A percentile compares a stretch with the other conserved stretches of the same genome.
Conservation (phyloP, 805 yeast genomes). For the Nakazawaea sp. region DNA sequence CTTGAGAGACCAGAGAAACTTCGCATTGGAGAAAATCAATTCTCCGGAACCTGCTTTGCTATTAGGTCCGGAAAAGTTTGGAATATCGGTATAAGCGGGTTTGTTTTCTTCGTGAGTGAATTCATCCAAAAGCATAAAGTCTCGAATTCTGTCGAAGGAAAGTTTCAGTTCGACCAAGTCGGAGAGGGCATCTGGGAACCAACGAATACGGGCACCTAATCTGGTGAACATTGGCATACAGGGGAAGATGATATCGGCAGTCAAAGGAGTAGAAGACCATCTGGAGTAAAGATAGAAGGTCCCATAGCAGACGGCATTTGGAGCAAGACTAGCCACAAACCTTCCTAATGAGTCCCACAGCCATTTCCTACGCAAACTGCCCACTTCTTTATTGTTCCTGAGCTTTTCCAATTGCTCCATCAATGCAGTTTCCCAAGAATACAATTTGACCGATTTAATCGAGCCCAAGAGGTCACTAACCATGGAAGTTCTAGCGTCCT, state of each 20-base stretch:
- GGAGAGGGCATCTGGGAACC: slow-evolving; percentile 40
- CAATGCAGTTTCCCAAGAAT: slow-evolving; percentile 68
- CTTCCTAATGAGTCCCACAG: slow-evolving; percentile 25
- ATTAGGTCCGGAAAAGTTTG: too few relatives aligned
- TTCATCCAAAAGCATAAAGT: slow-evolving; percentile 32
- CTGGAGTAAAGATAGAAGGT: slow-evolving; percentile 39
- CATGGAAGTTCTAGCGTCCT: slow-evolving; percentile 52
- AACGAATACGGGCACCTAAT: slow-evolving; percentile 38
- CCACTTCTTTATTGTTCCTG: slow-evolving; percentile 52
- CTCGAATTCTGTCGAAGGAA: slow-evolving; percentile 38
- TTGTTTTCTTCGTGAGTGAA: slow-evolving; percentile 26
- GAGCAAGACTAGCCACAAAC: slow-evolving; percentile 19
- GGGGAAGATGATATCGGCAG: slow-evolving; percentile 53
- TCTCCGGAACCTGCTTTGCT: too few relatives aligned
- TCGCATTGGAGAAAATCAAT: slow-evolving; percentile 39
- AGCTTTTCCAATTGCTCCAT: slow-evolving; percentile 38
- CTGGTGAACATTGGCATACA: slow-evolving; percentile 42
- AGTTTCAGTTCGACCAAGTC: slow-evolving; percentile 41
- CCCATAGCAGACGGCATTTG: slow-evolving; percentile 32
- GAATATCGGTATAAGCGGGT: slow-evolving; percentile 8
- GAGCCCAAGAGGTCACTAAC: slow-evolving; percentile 54
- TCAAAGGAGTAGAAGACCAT: slow-evolving; percentile 30
- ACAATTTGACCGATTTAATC: slow-evolving; percentile 58
- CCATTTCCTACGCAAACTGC: slow-evolving; percentile 33
- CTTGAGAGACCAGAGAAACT: slow-evolving; percentile 41